phyloP scores from a whole-genome alignment of 2,329 filamentous ascomycete genomes.

The Mariannaea elegans region DNA sequence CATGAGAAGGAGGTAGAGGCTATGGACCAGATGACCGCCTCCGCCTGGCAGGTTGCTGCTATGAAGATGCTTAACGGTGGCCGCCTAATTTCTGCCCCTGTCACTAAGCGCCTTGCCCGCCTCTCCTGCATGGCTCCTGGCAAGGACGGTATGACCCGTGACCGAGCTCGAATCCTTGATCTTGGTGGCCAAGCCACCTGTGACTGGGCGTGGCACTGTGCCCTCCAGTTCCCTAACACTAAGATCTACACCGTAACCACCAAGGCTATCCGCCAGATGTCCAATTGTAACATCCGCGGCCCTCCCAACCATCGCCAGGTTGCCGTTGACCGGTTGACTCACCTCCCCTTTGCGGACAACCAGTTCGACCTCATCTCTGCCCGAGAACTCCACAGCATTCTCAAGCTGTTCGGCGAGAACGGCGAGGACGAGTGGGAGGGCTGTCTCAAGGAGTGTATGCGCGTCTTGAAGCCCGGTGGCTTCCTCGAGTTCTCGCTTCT shows the following conservation, averaged over 20 bases:
- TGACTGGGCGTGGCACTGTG: constrained; percentile 96
- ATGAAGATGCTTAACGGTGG: constrained; percentile 70
- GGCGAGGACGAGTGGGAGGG: constrained; percentile 86
- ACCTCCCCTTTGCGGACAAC: constrained; percentile 83
- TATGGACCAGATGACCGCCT: constrained; percentile 72
- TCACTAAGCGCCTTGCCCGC: constrained; percentile 68
- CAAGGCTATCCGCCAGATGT: constrained; percentile 73
- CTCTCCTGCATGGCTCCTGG: constrained; percentile 59
- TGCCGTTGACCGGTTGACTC: constrained; percentile 78
- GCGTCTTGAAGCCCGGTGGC: constrained; percentile 91
- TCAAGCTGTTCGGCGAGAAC: constrained; percentile 76
- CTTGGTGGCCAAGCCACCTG: constrained; percentile 85
- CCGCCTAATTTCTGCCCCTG: constrained; percentile 69
- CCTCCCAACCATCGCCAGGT: constrained; percentile 89
- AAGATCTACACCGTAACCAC: constrained; percentile 90
- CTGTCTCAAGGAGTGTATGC: constrained; percentile 85
- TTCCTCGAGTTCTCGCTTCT: constrained; percentile 91
- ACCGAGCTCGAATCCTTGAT: constrained; percentile 78
- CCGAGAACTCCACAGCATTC: constrained; percentile 82
- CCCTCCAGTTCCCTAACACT: constrained; percentile 83
- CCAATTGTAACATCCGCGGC: constrained; percentile 80
- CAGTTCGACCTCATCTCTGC: constrained; percentile 94
- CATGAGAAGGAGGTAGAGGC: constrained; percentile 84
- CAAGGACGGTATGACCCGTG: constrained; percentile 54
- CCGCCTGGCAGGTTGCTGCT: constrained; percentile 69